Evolutionary conservation across 1,139 yeast genomes (phyloP).

Genomic region (Protomyces pachydermus): DNA sequence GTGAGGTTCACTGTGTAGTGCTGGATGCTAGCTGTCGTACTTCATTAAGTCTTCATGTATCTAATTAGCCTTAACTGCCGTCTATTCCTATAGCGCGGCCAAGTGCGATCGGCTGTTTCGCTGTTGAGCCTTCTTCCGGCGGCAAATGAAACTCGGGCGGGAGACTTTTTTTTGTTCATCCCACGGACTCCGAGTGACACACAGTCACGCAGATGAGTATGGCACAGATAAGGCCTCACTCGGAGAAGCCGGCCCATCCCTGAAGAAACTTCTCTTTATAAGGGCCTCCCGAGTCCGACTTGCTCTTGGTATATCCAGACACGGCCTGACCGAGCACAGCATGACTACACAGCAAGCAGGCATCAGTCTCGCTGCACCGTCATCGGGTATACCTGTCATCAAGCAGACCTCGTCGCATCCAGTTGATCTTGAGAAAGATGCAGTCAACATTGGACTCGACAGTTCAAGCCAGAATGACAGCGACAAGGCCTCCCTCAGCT

Average conservation of each 20-base stretch:
- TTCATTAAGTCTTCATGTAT: too few relatives aligned
- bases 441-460: background rate
- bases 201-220: too few relatives aligned
- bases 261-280: background rate
- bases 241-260: background rate
- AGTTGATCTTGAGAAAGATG: background rate
- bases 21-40: too few relatives aligned
- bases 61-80: too few relatives aligned
- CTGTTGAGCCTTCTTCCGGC: too few relatives aligned
- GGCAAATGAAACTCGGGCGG: too few relatives aligned
- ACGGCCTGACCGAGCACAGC: background rate
- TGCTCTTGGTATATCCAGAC: background rate
- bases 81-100: too few relatives aligned
- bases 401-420: background rate
- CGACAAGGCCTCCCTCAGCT: background rate
- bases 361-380: background rate
- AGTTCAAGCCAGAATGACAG: background rate
- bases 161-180: too few relatives aligned
- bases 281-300: background rate
- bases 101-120: too few relatives aligned
- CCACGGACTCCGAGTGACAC: too few relatives aligned
- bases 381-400: background rate
- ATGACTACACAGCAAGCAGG: background rate
- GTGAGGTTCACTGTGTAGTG: conserved; percentile 2
- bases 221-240: background rate